Evolutionary conservation across 1,284 basidiomycete species (phyloP), one percentile per base, ranked within the genome.

Genomic region (Bjerkandera adusta): DNA sequence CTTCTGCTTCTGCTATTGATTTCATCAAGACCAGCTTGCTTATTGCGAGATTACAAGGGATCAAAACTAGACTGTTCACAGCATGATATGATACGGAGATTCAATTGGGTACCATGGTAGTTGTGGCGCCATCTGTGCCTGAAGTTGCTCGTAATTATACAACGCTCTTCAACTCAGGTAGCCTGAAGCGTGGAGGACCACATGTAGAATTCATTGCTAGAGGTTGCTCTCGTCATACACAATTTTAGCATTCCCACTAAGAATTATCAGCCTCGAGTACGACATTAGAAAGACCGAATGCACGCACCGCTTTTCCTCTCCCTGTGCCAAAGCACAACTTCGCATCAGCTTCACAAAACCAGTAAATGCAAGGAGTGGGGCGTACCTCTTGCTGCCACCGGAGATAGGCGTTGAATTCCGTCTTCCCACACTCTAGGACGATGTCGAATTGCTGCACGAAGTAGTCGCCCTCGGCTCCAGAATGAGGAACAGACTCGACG

Each of bases 381-480:
- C 63, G 43, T 32, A 67, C 66, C 7, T 67, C 50, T 37, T 75
- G 68, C 12, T 41, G 56, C 77, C 78, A 81, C 13, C 59, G 51
- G 15, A 75, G 61, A 48, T 72, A 68, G 0, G 73, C 72, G 35
- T 69, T 63, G 3, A 75, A 36, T 47, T 76, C 73, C 0, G 73
- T 71, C 25, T 74, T 57, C 3, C 78, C 79, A 45, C 77, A 77
- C 27, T 68, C 60, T 37, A 81, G 60, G 16, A 80, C 63, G 43
- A 81, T 61, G 12, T 73, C 68, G 54, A 69, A 77, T 11, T 66
- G 55, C 33, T 72, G 67, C 7, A 10, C 15, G 50, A 70, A 79
- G 43, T 67, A 73, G 3, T 40, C 43, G 8, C 63, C 61, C 1
- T 43, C 45, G 1, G 52, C 8, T 3, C 60, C 61, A 1, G 16